Evolutionary conservation across 371 early-diverging fungal species (phyloP), one percentile per base, ranked within the genome.

Genomic region (Apophysomyces variabilis): DNA sequence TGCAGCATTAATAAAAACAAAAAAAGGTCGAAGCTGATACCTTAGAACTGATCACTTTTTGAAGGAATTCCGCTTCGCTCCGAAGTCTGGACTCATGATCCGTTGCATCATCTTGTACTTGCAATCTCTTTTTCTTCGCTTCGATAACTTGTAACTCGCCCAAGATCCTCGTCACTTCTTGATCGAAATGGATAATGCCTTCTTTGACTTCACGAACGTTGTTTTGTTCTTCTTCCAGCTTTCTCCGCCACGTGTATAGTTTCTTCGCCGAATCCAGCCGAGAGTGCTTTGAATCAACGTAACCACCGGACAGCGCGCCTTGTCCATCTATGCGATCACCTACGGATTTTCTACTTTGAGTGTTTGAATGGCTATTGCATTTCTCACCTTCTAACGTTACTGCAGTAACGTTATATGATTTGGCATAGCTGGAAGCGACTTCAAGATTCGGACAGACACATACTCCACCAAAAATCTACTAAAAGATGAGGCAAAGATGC

Each of bases 251-350:
- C 1, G 61, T 46, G 57, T 70, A 82, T 60, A 82, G 70, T 11
- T 58, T 70, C 61, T 87, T 85, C 43, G 90, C 89, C 1, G 92
- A 85, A 56, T 89, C 90, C 13, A 98, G 74, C n/a, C 95, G 87
- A 7, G 95, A 91, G 35, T 87, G 82, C 32, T 88, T 85, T 37
- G 76, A 79, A 71, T 95, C 97, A 56, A 86, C 79, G 70, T 86
- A 97, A 46, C 99, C 99, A 73, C 99, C 99, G 26, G 92, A 89
- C 38, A 99, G 82, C 3, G 95, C 94, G 50, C 99, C 99, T 68
- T 93, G 94, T 16, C 93, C 85, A 66, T 98, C 98, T 5, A 95
- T 94, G 18, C 95, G 92, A 70, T 97, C 98, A 60, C 91, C 89
- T 84, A 41, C 12, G n/a, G 3, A 58, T n/a, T 9, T 4, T 21